phyloP scores from a whole-genome alignment of 306 rosid genomes.

The Benincasa hispida region DNA sequence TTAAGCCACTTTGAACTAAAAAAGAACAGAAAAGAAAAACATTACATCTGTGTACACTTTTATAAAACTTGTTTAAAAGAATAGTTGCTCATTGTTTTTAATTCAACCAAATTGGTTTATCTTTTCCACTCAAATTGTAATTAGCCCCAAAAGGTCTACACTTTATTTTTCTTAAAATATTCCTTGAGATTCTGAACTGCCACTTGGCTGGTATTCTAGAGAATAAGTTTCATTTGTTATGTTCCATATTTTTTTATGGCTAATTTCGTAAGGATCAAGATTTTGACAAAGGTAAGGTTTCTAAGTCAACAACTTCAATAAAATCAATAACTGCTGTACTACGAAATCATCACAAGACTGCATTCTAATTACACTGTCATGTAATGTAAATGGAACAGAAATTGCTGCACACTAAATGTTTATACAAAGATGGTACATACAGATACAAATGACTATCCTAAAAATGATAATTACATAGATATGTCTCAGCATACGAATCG shows the following conservation, averaged over 20 bases:
- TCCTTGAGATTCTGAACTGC: neutral
- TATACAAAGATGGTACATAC: neutral
- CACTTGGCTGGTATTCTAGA: neutral
- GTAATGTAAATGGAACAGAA: neutral
- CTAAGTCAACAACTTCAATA: neutral
- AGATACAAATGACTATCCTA: neutral
- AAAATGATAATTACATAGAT: neutral
- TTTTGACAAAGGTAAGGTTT: neutral
- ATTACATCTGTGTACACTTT: neutral
- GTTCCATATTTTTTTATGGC: neutral
- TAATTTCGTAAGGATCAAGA: neutral
- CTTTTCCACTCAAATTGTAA: no score
- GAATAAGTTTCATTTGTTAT: neutral
- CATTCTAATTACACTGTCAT: neutral
- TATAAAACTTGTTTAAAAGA: no score
- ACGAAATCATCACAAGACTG: neutral
- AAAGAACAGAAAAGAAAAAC: neutral
- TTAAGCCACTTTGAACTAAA: neutral
- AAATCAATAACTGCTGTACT: neutral
- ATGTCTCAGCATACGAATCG: neutral
- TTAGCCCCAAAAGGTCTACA: no score
- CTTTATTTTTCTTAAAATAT: neutral
- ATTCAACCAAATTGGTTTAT: neutral
- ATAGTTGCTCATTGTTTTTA: no score
- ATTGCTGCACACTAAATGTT: neutral